A percentile compares a stretch with the other conserved stretches of the same genome.
Conservation (phyloP, 345 rosid genomes). For the Gossypium rotundifolium region DNA sequence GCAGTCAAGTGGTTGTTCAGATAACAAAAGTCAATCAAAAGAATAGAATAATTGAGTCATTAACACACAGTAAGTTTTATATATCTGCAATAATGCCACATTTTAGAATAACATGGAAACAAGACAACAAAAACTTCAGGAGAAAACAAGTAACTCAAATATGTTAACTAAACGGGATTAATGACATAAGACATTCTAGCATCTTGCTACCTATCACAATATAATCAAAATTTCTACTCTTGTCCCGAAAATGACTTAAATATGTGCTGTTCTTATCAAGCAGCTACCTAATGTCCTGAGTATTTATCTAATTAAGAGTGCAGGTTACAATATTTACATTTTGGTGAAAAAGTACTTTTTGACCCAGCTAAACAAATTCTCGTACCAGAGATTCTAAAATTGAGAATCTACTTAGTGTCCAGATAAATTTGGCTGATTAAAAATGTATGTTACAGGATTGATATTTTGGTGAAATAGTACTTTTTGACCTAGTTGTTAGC, state of each 20-base stretch:
- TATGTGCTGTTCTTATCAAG: background rate
- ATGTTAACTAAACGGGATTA: background rate
- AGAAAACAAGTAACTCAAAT: background rate
- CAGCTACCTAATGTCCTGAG: background rate
- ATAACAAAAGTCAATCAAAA: constrained; percentile 1
- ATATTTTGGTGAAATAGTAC: background rate
- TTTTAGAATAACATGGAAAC: background rate
- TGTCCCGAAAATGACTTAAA: background rate
- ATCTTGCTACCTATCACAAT: background rate
- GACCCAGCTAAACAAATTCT: background rate
- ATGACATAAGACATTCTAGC: background rate
- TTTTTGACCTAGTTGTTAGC: background rate
- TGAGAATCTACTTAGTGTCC: background rate
- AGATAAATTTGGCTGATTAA: background rate
- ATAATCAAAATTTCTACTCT: background rate
- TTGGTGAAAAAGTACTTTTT: too few species aligned
- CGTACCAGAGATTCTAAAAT: background rate
- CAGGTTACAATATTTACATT: too few species aligned
- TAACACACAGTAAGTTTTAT: background rate
- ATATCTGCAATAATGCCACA: background rate
- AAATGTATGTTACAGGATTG: background rate
- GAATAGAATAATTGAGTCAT: background rate
- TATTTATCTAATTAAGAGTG: background rate
- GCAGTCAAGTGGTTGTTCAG: constrained; percentile 20
- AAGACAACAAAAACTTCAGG: background rate